Evolutionary conservation across 345 rosid species (phyloP), one percentile per base, ranked within the genome.

Genomic region (Gossypium herbaceum): DNA sequence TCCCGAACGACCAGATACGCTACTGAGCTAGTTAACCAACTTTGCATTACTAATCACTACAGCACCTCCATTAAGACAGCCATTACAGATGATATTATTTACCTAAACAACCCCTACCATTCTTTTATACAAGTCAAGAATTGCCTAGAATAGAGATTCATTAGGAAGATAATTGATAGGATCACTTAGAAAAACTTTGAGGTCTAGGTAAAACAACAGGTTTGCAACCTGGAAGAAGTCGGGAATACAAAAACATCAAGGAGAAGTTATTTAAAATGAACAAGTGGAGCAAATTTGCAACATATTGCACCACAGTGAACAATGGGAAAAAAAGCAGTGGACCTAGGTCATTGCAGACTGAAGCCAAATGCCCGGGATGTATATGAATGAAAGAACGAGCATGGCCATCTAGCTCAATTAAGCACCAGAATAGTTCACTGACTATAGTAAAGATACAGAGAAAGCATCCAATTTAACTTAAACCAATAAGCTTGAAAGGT

Each of bases 221-320:
- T 66, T 66, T 11, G 52, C 70, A 20, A 66, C 70, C 70, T 43
- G n/a, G 52, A 66, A 44, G 52, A 44, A 3, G 54, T 43, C 34
- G 2, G 9, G 17, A 20, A 66, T 66, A 66, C 45, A 11, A 66
- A 9, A 65, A 50, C 51, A 65, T 43, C 47, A 63, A 63, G 41
- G 7, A 34, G 47, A 44, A 66, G 17, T 44, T 44, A 19, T 66
- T 12, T 19, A 19, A 43, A 66, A 66, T 11, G 27, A 20, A 63
- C 9, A 63, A 3, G 6, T 63, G 2, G 48, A 63, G 4, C 2
- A 39, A n/a, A 3, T 2, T 19, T 20, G 17, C 34, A 44, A 29
- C 9, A 43, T 22, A n/a, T 64, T n/a, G 52, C 51, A 44, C n/a
- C 71, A 12, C 25, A 64, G 9, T 12, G 9, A 66, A 24, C 54